Evolutionary conservation across 257 asterid genomes (phyloP), one percentile per base, ranked within the genome.

Genomic region (Dorcoceras hygrometricum): DNA sequence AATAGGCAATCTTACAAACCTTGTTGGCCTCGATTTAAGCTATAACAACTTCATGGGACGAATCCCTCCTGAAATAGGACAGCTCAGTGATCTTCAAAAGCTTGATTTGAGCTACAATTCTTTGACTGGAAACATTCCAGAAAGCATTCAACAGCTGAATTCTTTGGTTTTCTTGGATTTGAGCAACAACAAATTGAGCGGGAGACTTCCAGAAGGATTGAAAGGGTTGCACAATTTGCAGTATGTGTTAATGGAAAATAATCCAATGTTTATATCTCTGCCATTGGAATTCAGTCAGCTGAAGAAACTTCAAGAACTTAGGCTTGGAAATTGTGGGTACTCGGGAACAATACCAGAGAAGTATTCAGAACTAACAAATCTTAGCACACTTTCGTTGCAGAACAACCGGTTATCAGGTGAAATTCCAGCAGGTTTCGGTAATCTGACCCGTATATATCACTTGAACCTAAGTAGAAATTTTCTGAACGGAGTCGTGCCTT

Each of bases 381-480:
- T 90, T 57, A 84, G 84, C 77, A 84, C 95, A 0, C 71, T 90
- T 11, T 84, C 97, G 8, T 50, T 90, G 66, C 95, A 88, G 56
- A 88, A 90, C 73, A 90, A 90, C 72, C 57, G 82, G 14, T 29
- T 90, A 39, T 76, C 83, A 0, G 97, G 97, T 0, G 64, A 64
- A 51, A 90, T 90, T 23, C 97, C 97, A 0, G 72, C 24, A 1
- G 89, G 83, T 3, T 83, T 90, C 5, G 69, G 83, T 19, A 75
- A 77, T 24, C 65, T 90, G 16, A 70, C 88, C 7, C 92, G 56
- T 59, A 79, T 88, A 16, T 90, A 84, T 68, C 97, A 90, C 82
- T 23, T 90, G 86, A 90, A 90, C 26, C 23, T 90, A 76, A 90
- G 97, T 82, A 80, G 93, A 68, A 90, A 90, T 70, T 79, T 79